A percentile compares a stretch with the other conserved stretches of the same genome.
Conservation (phyloP, 331 rosid species). For the Dryas integrifolia region DNA sequence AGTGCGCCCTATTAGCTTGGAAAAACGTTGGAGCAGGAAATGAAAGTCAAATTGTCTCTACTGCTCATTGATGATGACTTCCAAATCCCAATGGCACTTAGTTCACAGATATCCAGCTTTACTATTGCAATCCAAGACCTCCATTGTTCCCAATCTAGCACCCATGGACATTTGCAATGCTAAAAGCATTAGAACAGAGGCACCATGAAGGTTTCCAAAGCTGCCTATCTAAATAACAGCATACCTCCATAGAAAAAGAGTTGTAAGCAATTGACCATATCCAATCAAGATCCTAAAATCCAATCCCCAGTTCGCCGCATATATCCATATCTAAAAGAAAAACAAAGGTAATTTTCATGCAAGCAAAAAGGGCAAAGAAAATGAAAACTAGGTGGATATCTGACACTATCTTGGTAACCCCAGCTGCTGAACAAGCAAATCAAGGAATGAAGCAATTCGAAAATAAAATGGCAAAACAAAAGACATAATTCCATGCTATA, state of each 20-base stretch:
- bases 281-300: conserved; percentile 99
- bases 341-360: conserved; percentile 72
- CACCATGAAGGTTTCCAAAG: conserved; percentile 81
- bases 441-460: conserved; percentile 14
- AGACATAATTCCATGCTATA: conserved; percentile 6
- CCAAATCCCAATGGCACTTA: conserved; percentile 80
- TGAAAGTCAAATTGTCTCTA: conserved; percentile 65
- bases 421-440: conserved; percentile 28
- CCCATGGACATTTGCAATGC: conserved; percentile 97
- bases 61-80: conserved; percentile 66
- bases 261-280: conserved; percentile 95
- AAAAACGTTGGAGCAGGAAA: conserved; percentile 77
- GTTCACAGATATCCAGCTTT: conserved; percentile 88
- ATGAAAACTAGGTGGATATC: conserved; percentile 30
- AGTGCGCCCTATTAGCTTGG: conserved; percentile 80
- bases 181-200: conserved; percentile 88
- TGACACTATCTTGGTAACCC: conserved; percentile 39
- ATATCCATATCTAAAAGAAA: conserved; percentile 86
- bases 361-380: conserved; percentile 50
- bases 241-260: conserved; percentile 97
- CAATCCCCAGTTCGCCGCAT: conserved; percentile 95
- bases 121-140: conserved; percentile 88
- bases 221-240: conserved; percentile 90
- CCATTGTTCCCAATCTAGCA: conserved; percentile 97
- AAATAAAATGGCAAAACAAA: background rate